These are phyloP conservation scores for Telopea speciosissima DNA, from an alignment of 177 flowering plant species.

Conservation along the genomic window DNA sequence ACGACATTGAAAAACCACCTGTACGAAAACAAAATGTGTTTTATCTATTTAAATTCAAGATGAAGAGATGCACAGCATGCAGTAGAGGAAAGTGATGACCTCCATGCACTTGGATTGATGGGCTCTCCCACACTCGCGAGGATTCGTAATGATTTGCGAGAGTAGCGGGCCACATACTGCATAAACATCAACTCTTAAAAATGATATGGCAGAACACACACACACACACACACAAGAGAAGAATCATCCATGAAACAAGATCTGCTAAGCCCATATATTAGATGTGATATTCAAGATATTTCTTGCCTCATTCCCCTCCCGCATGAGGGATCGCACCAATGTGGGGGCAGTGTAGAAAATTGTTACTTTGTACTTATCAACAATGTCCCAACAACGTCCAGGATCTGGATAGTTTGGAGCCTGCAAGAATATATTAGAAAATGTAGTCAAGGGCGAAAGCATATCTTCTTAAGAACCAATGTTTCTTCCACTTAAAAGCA, in stretches of 20 bases:
- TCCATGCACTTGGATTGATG: conserved; percentile 99
- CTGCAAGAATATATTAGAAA: conserved; percentile 37
- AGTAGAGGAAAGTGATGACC: conserved; percentile 34
- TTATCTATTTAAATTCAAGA: conserved; percentile 1
- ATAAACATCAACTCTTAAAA: conserved; percentile 6
- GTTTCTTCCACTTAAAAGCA: neutral
- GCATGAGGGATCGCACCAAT: conserved; percentile 95
- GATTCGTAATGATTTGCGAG: conserved; percentile 89
- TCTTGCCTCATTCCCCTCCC: conserved; percentile 84
- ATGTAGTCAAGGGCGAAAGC: neutral
- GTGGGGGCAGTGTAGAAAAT: conserved; percentile 98
- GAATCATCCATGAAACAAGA: neutral
- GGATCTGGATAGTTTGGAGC: conserved; percentile 94
- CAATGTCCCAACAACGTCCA: conserved; percentile 99
- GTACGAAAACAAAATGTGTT: conserved; percentile 6
- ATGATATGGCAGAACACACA: neutral
- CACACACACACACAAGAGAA: too few species aligned
- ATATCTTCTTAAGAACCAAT: neutral
- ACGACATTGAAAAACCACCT: conserved; percentile 97
- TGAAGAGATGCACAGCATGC: neutral
- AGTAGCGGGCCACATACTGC: conserved; percentile 80
- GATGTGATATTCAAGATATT: conserved; percentile 5
- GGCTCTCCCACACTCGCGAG: conserved; percentile 99
- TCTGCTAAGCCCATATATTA: neutral
- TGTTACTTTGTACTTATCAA: conserved; percentile 90